A percentile compares a stretch with the other conserved stretches of the same genome.
Evolutionary conservation across 805 yeast species (phyloP).

Genomic region (Saccharomycopsis javanensis): DNA sequence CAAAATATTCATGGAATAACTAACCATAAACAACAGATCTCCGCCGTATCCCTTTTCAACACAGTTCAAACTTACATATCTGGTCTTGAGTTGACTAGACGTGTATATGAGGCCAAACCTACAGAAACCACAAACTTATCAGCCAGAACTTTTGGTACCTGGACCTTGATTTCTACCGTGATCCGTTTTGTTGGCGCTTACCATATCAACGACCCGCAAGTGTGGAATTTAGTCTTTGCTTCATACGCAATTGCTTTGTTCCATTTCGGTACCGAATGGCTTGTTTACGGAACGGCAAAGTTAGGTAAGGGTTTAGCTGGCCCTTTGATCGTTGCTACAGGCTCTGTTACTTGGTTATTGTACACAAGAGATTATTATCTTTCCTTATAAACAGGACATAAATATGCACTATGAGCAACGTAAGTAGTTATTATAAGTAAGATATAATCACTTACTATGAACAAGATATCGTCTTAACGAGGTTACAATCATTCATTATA

Average conservation of each 20-base stretch:
- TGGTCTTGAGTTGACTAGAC: constrained; percentile 63
- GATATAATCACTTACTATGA: too few species aligned
- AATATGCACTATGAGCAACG: too few species aligned
- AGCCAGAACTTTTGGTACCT: constrained; percentile 97
- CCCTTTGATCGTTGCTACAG: constrained; percentile 72
- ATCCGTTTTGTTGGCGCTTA: constrained; percentile 85
- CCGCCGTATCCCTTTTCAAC: constrained; percentile 87
- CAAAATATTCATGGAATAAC: constrained; percentile 22
- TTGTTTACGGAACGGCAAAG: constrained; percentile 66
- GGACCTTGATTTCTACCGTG: constrained; percentile 84
- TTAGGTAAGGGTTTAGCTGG: constrained; percentile 85
- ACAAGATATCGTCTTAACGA: too few species aligned
- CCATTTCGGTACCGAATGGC: constrained; percentile 81
- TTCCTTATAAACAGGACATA: constrained; percentile 15
- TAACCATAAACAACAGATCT: constrained; percentile 31
- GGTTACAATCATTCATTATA: too few species aligned
- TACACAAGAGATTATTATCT: constrained; percentile 56
- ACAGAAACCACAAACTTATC: constrained; percentile 54
- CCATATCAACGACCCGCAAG: constrained; percentile 54
- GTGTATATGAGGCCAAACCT: constrained; percentile 65
- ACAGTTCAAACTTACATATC: constrained; percentile 77
- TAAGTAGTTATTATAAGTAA: too few species aligned
- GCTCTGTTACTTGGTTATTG: constrained; percentile 75
- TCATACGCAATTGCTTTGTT: constrained; percentile 73
- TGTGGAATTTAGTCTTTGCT: constrained; percentile 70